These are phyloP conservation scores for Canavalia ensiformis DNA, from an alignment of 306 rosid species.

Conservation along the genomic window DNA sequence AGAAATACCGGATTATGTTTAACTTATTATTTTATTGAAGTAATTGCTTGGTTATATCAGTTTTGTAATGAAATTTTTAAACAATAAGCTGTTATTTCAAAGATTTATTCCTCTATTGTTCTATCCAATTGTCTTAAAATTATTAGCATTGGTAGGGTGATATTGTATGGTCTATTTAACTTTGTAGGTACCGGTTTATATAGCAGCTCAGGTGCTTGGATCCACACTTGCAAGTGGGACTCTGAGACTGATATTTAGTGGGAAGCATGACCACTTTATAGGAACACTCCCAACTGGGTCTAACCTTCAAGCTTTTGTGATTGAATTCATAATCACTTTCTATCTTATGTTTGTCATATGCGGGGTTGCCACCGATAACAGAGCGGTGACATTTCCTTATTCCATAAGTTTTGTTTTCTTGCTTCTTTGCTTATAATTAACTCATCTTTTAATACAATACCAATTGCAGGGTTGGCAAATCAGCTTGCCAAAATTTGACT, in stretches of 20 bases:
- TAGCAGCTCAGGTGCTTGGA: slow-evolving; percentile 75
- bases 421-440: slow-evolving; percentile 24
- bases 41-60: too few species aligned
- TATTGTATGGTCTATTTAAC: not conserved
- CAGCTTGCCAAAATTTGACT: slow-evolving; percentile 21
- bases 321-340: slow-evolving; percentile 89
- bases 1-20: slow-evolving; percentile 3
- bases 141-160: not conserved
- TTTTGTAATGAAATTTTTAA: too few species aligned
- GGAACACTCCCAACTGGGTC: slow-evolving; percentile 77
- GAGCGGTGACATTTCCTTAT: slow-evolving; percentile 63
- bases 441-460: not conserved
- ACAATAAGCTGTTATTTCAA: too few species aligned
- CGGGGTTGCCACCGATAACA: slow-evolving; percentile 84
- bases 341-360: slow-evolving; percentile 87
- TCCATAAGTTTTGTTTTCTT: not conserved
- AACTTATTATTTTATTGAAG: too few species aligned
- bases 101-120: not conserved
- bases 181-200: slow-evolving; percentile 72
- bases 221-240: slow-evolving; percentile 86
- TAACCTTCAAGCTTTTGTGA: slow-evolving; percentile 67
- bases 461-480: not conserved
- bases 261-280: slow-evolving; percentile 57
- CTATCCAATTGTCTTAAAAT: not conserved
- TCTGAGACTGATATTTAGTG: slow-evolving; percentile 66